Evolutionary conservation across 2,329 filamentous ascomycete genomes (phyloP).

Genomic region (Aspergillus transmontanensis): DNA sequence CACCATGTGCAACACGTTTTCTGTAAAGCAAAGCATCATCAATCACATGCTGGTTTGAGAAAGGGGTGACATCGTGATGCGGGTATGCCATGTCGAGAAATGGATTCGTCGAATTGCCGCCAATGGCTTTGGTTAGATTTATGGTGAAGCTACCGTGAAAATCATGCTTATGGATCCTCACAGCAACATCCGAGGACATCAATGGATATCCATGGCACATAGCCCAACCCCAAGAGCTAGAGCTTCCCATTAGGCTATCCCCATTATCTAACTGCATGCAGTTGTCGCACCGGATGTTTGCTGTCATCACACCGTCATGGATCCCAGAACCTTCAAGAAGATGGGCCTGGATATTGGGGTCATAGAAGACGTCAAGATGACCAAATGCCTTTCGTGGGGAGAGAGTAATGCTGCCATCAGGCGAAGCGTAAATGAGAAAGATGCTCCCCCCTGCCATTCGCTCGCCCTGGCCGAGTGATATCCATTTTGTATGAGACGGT

Average conservation of each 20-base stretch:
- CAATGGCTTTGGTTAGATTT: constrained; percentile 53
- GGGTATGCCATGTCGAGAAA: constrained; percentile 21
- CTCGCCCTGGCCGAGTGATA: constrained; percentile 60
- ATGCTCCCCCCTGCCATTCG: constrained; percentile 61
- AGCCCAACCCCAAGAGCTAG: constrained; percentile 33
- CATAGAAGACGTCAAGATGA: constrained; percentile 53
- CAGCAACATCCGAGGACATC: constrained; percentile 48
- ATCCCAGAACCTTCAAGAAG: constrained; percentile 64
- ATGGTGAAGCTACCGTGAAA: constrained; percentile 47
- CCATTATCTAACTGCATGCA: constrained; percentile 27
- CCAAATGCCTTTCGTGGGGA: constrained; percentile 57
- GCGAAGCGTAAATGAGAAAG: constrained; percentile 63
- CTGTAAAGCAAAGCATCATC: constrained; percentile 19
- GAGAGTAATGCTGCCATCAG: constrained; percentile 60
- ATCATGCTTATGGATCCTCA: constrained; percentile 50
- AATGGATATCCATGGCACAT: constrained; percentile 47
- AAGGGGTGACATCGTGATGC: constrained; percentile 9
- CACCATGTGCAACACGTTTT: constrained; percentile 22
- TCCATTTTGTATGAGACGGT: constrained; percentile 47
- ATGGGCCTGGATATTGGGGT: constrained; percentile 48
- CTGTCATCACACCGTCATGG: constrained; percentile 55
- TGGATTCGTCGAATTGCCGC: constrained; percentile 46
- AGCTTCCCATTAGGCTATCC: constrained; percentile 17
- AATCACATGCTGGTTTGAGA: constrained; percentile 17
- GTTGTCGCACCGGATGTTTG: constrained; percentile 55